Percentiles rank a stretch among this genome's conserved stretches.
These are phyloP conservation scores for Cucurbita maxima DNA, from an alignment of 306 rosid species.

Conservation along the genomic window DNA sequence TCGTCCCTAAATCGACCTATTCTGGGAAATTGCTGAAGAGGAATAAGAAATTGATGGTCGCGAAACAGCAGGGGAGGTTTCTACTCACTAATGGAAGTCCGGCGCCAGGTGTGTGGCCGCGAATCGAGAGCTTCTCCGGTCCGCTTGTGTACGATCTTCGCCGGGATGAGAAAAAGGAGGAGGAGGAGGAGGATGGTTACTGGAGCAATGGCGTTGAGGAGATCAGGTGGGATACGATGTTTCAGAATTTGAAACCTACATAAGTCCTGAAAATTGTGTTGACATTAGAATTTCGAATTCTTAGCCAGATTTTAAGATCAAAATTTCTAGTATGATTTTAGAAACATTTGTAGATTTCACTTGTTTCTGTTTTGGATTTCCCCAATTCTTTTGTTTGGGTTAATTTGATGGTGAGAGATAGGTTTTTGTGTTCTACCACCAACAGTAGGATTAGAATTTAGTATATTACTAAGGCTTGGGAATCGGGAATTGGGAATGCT, in stretches of 20 bases:
- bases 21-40: slow-evolving; percentile 44
- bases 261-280: neutral
- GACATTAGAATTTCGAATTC: too few relatives aligned
- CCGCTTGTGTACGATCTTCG: slow-evolving; percentile 35
- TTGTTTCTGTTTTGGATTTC: too few relatives aligned
- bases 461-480: neutral
- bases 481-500: neutral
- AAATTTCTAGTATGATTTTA: too few relatives aligned
- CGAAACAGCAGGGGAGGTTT: slow-evolving; percentile 37
- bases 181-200: slow-evolving; percentile 32
- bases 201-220: slow-evolving; percentile 67
- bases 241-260: slow-evolving; percentile 66
- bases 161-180: slow-evolving; percentile 23
- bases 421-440: slow-evolving; percentile 55
- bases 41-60: slow-evolving; percentile 25
- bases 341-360: too few relatives aligned
- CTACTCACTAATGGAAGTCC: slow-evolving; percentile 46
- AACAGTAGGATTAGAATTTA: neutral
- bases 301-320: neutral
- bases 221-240: slow-evolving; percentile 87
- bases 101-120: neutral
- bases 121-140: slow-evolving; percentile 33
- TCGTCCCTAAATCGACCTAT: slow-evolving; percentile 40
- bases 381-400: neutral
- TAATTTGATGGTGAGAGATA: slow-evolving; percentile 54